Evolutionary conservation across 164 flowering plant species (phyloP).

Genomic region (Malania oleifera): DNA sequence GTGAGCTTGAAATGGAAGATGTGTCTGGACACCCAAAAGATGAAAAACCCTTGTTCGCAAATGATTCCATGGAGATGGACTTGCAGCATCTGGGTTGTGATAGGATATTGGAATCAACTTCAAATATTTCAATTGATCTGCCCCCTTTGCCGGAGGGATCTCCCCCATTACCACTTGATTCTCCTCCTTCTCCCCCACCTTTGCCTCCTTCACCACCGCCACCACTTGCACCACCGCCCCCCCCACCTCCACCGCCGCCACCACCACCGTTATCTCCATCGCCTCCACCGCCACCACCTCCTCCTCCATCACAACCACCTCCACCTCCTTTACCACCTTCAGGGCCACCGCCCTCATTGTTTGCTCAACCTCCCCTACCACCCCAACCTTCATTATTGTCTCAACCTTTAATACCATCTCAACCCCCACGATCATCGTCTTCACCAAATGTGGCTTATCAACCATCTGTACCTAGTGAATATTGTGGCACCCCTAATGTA

Average conservation of each 20-base stretch:
- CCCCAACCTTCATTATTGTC: conserved; percentile 25
- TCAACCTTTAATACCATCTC: conserved; percentile 17
- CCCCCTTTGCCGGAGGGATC: conserved; percentile 58
- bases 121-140: conserved; percentile 25
- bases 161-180: conserved; percentile 64
- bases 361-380: conserved; percentile 18
- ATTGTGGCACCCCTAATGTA: conserved; percentile 39
- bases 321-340: conserved; percentile 3
- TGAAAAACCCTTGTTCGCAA: conserved; percentile 22
- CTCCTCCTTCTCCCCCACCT: conserved; percentile 66
- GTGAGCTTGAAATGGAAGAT: conserved; percentile 96
- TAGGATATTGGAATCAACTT: conserved; percentile 23
- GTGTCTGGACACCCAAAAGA: conserved; percentile 62
- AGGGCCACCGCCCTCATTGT: not conserved
- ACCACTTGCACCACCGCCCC: conserved; percentile 26
- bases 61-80: conserved; percentile 24
- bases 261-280: conserved; percentile 47
- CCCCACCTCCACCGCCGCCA: conserved; percentile 27
- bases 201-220: conserved; percentile 58
- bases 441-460: conserved; percentile 42
- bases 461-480: conserved; percentile 41
- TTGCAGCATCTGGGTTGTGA: conserved; percentile 22
- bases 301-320: conserved; percentile 7
- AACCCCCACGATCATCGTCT: conserved; percentile 22
- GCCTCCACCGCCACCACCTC: conserved; percentile 33